Evolutionary conservation across 257 asterid genomes (phyloP), one percentile per base, ranked within the genome.

Genomic region (Fraxinus excelsior): DNA sequence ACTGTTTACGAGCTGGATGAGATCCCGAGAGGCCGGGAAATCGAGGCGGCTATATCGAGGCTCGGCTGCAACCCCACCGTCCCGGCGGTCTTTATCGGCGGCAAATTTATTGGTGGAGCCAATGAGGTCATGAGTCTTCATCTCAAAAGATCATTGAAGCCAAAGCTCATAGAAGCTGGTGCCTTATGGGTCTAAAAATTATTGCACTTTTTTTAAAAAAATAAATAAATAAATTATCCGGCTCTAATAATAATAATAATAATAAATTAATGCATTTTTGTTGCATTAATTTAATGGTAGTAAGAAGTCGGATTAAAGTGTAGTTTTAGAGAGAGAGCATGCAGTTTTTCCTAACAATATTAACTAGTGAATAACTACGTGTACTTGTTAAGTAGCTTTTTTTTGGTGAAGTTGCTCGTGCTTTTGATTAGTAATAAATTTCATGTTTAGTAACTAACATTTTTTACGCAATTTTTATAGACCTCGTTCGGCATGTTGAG

Each of bases 61-160:
- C 80, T 75, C 5, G 96, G 96, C 0, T 81, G 89, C 71, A 88
- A 81, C 70, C 91, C 97, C 0, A 65, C 87, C 0, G 82, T 85
- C 12, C 98, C 97, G 0, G 94, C 88, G 1, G 91, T 93, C 75
- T 93, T 88, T 87, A 88, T 93, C 7, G 94, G 91, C 0, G 97
- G 98, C 0, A 76, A 88, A 40, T 84, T 88, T 6, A 85, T 93
- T 0, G 98, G 98, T 0, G 98, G 97, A 26, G 90, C 87, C 14
- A 87, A 86, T 67, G 98, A 93, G 85, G 78, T 93, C 66, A 91
- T 88, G 94, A 86, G 87, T 56, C 97, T 90, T 82, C 98, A 93
- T 42, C 97, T 93, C 74, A 71, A 85, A 18, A 78, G 97, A 28
- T 69, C 90, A 67, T 79, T 93, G 40, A 84, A 73, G 82, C 94